phyloP scores from a whole-genome alignment of 1,139 yeast species.

The Sugiyamaella xylanicola region DNA sequence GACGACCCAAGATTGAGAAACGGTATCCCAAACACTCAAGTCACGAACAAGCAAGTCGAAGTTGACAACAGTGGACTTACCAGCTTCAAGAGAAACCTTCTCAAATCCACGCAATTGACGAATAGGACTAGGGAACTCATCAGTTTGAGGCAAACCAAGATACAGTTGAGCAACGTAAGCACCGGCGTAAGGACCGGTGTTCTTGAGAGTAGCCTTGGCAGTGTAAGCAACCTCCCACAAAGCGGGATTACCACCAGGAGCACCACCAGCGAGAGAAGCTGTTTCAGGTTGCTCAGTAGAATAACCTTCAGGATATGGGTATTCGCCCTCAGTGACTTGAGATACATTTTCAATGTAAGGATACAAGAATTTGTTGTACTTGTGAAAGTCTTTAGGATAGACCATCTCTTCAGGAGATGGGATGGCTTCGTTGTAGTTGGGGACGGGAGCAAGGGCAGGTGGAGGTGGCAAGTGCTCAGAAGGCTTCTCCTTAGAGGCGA shows the following conservation, averaged over 20 bases:
- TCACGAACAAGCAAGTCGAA: constrained; percentile 59
- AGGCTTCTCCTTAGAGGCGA: constrained; percentile 44
- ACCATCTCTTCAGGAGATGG: constrained; percentile 54
- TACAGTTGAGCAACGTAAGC: constrained; percentile 60
- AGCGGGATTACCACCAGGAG: constrained; percentile 55
- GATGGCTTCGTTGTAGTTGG: constrained; percentile 42
- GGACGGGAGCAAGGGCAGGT: constrained; percentile 43
- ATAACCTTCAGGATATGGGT: constrained; percentile 58
- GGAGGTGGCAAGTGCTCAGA: constrained; percentile 55
- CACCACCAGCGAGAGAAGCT: constrained; percentile 60
- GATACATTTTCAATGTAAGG: constrained; percentile 36
- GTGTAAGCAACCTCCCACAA: constrained; percentile 51
- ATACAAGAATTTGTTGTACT: constrained; percentile 34
- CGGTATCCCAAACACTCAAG: constrained; percentile 61
- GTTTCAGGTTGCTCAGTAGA: constrained; percentile 43
- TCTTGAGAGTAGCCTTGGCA: constrained; percentile 52
- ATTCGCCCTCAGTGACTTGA: constrained; percentile 40
- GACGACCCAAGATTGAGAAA: constrained; percentile 61
- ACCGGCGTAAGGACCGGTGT: constrained; percentile 55
- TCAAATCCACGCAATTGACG: constrained; percentile 62
- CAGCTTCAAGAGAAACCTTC: constrained; percentile 54
- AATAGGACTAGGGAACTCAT: constrained; percentile 49
- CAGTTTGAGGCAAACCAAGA: constrained; percentile 54
- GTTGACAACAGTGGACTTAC: constrained; percentile 45
- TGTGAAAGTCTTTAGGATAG: constrained; percentile 46